Evolutionary conservation across 2,329 filamentous ascomycete species (phyloP).

Genomic region (Ceratocystiopsis minuta): DNA sequence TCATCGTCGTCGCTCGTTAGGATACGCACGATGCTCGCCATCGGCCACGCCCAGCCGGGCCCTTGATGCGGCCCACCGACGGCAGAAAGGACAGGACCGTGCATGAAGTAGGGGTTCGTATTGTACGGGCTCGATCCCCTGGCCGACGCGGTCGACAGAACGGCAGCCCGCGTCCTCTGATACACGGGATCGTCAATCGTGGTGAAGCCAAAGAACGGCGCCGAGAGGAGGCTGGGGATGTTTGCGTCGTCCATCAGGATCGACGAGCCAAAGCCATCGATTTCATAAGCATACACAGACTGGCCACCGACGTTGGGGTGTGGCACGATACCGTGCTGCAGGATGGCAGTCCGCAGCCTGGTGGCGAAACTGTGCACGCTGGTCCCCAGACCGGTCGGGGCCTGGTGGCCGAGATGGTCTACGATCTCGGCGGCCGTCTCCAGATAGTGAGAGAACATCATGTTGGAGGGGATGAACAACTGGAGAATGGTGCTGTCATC

Average conservation of each 20-base stretch:
- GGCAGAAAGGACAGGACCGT: slow-evolving; percentile 31
- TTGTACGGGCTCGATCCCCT: slow-evolving; percentile 17
- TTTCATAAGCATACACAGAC: slow-evolving; percentile 50
- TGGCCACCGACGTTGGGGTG: slow-evolving; percentile 16
- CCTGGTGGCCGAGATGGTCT: slow-evolving; percentile 19
- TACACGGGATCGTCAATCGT: slow-evolving; percentile 44
- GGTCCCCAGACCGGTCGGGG: slow-evolving; percentile 23
- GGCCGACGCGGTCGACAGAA: slow-evolving; percentile 25
- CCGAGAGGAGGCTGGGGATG: slow-evolving; percentile 41
- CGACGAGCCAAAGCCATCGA: slow-evolving; percentile 47
- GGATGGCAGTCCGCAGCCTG: slow-evolving; percentile 21
- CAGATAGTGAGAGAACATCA: slow-evolving; percentile 57
- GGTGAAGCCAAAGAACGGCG: slow-evolving; percentile 43
- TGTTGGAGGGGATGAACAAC: slow-evolving; percentile 79
- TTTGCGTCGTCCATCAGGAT: slow-evolving; percentile 52
- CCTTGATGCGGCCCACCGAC: slow-evolving; percentile 35
- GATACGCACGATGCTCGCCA: slow-evolving; percentile 64
- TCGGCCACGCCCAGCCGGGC: slow-evolving; percentile 67
- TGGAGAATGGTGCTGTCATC: slow-evolving; percentile 77
- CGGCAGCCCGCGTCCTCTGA: slow-evolving; percentile 55
- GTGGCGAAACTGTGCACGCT: slow-evolving; percentile 40
- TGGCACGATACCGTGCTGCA: slow-evolving; percentile 29
- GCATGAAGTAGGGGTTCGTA: slow-evolving; percentile 54
- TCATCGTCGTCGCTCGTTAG: slow-evolving; percentile 59
- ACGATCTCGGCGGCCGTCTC: slow-evolving; percentile 28